Conservation (phyloP, 768 basidiomycete species). For the Suillus luteus region DNA sequence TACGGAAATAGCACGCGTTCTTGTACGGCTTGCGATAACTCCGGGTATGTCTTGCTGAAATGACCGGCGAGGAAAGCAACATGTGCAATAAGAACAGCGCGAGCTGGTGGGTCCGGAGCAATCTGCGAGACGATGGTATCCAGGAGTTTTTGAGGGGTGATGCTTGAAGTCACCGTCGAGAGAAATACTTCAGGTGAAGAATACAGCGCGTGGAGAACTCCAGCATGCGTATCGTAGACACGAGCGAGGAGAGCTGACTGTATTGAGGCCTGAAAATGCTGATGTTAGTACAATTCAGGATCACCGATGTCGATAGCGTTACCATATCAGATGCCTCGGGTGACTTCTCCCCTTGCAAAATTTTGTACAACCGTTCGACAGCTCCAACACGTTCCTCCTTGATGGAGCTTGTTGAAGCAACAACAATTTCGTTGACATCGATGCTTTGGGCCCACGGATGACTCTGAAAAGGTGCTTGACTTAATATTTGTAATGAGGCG, state of each 20-base stretch:
- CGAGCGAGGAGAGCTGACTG: constrained; percentile 68
- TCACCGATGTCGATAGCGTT: background rate
- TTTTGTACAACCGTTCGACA: constrained; percentile 56
- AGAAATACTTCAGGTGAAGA: constrained; percentile 47
- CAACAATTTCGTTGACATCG: constrained; percentile 43
- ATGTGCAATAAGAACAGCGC: constrained; percentile 55
- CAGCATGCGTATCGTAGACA: constrained; percentile 60
- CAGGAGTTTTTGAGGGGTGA: constrained; percentile 26
- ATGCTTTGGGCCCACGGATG: constrained; percentile 26
- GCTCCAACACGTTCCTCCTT: constrained; percentile 58
- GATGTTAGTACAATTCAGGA: background rate
- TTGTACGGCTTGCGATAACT: constrained; percentile 39
- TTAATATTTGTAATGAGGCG: background rate
- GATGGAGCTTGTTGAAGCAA: constrained; percentile 66
- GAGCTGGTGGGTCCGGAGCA: constrained; percentile 45
- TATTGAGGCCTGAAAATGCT: constrained; percentile 48
- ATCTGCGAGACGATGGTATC: constrained; percentile 29
- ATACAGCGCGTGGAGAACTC: constrained; percentile 73
- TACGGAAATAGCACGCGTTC: constrained; percentile 68
- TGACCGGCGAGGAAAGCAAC: constrained; percentile 54
- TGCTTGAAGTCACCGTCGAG: constrained; percentile 30
- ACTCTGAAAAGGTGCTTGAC: constrained; percentile 20
- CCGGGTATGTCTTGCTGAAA: constrained; percentile 38
- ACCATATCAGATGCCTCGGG: constrained; percentile 47
- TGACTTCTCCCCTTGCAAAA: constrained; percentile 22